A percentile compares a stretch with the other conserved stretches of the same genome.
phyloP scores from a whole-genome alignment of 192 early-diverging fungal species.

The Rhizophagus clarus region DNA sequence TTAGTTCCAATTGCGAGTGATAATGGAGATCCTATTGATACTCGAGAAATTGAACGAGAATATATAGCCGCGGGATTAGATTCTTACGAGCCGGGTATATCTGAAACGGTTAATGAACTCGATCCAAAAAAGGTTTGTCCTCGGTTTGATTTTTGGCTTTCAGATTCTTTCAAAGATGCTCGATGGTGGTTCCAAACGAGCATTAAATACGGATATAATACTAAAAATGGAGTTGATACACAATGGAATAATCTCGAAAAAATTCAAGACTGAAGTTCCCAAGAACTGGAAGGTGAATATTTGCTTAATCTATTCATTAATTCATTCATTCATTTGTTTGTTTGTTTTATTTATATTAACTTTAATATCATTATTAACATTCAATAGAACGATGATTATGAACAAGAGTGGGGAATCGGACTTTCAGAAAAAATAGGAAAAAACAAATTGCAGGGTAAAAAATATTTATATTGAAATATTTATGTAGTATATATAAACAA shows the following conservation, averaged over 20 bases:
- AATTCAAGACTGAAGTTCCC: not conserved
- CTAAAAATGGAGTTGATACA: not conserved
- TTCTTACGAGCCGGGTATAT: not conserved
- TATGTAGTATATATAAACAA: no score
- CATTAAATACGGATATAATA: slow-evolving; percentile 12
- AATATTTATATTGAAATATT: not conserved
- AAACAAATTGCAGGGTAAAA: slow-evolving; percentile 11
- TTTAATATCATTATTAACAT: not conserved
- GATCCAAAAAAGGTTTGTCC: slow-evolving; percentile 5
- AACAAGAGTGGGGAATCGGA: slow-evolving; percentile 1
- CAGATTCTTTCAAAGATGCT: slow-evolving; percentile 13
- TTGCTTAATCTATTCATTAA: no score
- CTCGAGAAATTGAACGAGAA: not conserved
- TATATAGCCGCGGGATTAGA: not conserved
- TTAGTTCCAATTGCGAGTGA: slow-evolving; percentile 18
- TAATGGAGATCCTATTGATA: slow-evolving; percentile 9
- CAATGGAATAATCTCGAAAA: slow-evolving; percentile 13
- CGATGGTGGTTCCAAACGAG: slow-evolving; percentile 18
- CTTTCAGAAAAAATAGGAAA: not conserved
- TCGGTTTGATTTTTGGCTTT: slow-evolving; percentile 25
- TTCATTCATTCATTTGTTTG: no score
- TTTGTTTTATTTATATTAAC: not conserved
- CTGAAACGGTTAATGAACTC: not conserved
- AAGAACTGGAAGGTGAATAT: not conserved
- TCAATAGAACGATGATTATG: slow-evolving; percentile 5